Evolutionary conservation across 257 asterid species (phyloP), one percentile per base, ranked within the genome.

Genomic region (Phtheirospermum japonicum): DNA sequence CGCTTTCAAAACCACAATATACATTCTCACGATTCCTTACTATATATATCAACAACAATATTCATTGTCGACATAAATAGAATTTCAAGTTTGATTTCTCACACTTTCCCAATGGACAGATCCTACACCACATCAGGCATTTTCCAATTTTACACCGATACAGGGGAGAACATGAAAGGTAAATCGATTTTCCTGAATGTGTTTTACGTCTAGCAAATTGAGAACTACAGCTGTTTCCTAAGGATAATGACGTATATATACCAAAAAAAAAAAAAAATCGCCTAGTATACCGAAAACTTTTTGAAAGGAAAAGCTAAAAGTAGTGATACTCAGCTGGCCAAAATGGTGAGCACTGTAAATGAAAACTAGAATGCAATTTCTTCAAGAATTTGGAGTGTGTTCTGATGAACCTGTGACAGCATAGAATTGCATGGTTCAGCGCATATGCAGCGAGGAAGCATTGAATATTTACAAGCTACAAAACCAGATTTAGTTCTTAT

Each of bases 301-400:
- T 32, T 20, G 5, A 20, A 57, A 60, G 49, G 60, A 33, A 42
- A 45, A 63, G 50, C 55, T 52, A 6, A 36, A 9, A 36, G 10
- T 6, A 36, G 42, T 10, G 64, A 57, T 42, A 69, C 61, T 59
- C 71, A 26, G 63, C 73, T 68, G 39, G 16, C 65, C 48, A 59
- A 74, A 75, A 20, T 57, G 59, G 61, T 33, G 19, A 28, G 54
- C 18, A 31, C 55, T 28, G 53, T 20, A 28, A 55, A n/a, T n/a
- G 14, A 36, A 45, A 63, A 57, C 83, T 83, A 92, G 82, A 86
- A 92, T 14, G 98, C 97, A 11, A 89, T 88, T 73, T 92, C 98
- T 79, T 92, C 85, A 76, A 89, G 98, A 73, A 92, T 86, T 80
- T 92, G 90, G 63, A 89, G 93, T 33, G 98, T 89, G 65, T 92